Base-by-base conservation (phyloP, 495 filamentous ascomycete species). In the Penicillium turbatum region DNA sequence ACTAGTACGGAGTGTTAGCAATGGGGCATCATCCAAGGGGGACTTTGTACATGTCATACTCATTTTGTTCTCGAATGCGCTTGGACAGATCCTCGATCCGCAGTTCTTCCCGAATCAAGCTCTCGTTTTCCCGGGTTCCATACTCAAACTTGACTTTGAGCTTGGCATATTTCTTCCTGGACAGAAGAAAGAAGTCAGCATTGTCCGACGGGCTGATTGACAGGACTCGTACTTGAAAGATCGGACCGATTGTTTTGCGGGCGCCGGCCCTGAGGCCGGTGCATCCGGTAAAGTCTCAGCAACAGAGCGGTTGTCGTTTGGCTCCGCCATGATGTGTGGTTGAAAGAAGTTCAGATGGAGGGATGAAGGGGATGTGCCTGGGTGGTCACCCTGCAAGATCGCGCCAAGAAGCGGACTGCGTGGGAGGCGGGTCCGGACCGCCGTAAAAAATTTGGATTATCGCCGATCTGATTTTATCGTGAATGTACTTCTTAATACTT, bases 101-200 rank as follows among this genome's bases (percentile, higher is more conserved):
- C 65, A 88, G 81, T 66, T 93, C 90, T 34, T 88, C 81, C 49
- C 79, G 81, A 67, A 87, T 89, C 35, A 95, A 76, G 34, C 78
- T 76, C 62, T 95, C 88, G 60, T 85, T 91, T 44, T 88, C 83
- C 44, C 82, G 80, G 83, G 92, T 90, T 61, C 81, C 82, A 38
- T 86, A 79, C 60, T 97, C 90, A 60, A 97, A 98, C 35, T 81
- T 78, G 62, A 89, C 77, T 63, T 88, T 86, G 75, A 95, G 84
- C 74, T 98, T 98, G 50, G 88, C 84, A 71, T 92, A 98, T 74
- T 98, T 98, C 73, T 95, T 96, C 73, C 90, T 92, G 69, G 60
- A 78, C 68, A 71, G 57, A 71, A 72, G 3, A 74, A 70, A 54
- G 53, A 15, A 13, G 21, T 48, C 35, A 48, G 50, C 46, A 9